Evolutionary conservation across 257 asterid species (phyloP).

Genomic region (Nyctanthes arbortristis): DNA sequence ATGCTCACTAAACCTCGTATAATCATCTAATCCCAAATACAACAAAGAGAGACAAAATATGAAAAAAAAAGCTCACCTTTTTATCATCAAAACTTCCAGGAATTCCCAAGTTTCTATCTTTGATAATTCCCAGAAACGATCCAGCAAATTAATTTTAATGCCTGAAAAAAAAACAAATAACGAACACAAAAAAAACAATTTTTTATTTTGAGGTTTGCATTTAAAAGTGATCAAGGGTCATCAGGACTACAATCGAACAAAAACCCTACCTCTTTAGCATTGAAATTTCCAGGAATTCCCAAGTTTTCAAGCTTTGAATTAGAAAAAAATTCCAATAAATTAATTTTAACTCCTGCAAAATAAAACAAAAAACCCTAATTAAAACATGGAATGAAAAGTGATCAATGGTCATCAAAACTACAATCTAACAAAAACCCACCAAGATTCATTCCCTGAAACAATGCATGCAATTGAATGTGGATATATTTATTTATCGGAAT

Average conservation of each 20-base stretch:
- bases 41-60: not conserved
- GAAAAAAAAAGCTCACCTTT: constrained; percentile 37
- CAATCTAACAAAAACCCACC: constrained; percentile 36
- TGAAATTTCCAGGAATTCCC: constrained; percentile 40
- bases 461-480: constrained; percentile 41
- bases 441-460: constrained; percentile 23
- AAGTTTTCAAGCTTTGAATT: constrained; percentile 41
- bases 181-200: constrained; percentile 44
- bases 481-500: not conserved
- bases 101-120: constrained; percentile 42
- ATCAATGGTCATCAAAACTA: constrained; percentile 40
- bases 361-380: constrained; percentile 19
- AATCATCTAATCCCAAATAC: constrained; percentile 19
- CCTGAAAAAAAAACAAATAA: constrained; percentile 28
- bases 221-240: constrained; percentile 39
- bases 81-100: constrained; percentile 48
- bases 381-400: constrained; percentile 20
- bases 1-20: constrained; percentile 25
- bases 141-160: constrained; percentile 17
- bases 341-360: constrained; percentile 31
- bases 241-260: constrained; percentile 31
- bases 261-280: constrained; percentile 50
- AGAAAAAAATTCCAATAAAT: constrained; percentile 21
- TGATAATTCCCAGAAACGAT: constrained; percentile 31
- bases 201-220: constrained; percentile 15